Evolutionary conservation across 441 rosid genomes (phyloP).

Genomic region (Gossypium laxum): DNA sequence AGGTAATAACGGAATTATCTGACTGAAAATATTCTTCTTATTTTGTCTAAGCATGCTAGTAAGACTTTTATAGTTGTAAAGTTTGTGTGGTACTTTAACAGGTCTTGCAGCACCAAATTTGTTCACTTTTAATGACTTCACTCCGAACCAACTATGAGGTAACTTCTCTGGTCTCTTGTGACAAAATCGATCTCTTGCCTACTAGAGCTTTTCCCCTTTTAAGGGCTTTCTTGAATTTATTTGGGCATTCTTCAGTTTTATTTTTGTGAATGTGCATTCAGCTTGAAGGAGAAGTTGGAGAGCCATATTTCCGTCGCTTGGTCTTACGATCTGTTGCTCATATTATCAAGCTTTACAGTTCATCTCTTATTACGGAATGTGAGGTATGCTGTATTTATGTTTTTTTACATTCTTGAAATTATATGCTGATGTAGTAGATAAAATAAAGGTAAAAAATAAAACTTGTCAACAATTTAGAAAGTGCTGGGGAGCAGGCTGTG

Average conservation of each 20-base stretch:
- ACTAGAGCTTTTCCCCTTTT: background rate
- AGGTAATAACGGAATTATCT: slow-evolving; percentile 33
- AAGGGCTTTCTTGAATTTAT: slow-evolving; percentile 1
- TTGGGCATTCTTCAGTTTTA: background rate
- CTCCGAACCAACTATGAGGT: slow-evolving; percentile 94
- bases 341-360: slow-evolving; percentile 79
- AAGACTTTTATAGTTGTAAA: slow-evolving; percentile 26
- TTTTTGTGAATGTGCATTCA: slow-evolving; percentile 30
- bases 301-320: slow-evolving; percentile 89
- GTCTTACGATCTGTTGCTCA: slow-evolving; percentile 97
- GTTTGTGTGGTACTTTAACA: slow-evolving; percentile 34
- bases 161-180: slow-evolving; percentile 14
- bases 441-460: background rate
- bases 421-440: background rate
- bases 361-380: slow-evolving; percentile 84
- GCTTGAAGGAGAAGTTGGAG: slow-evolving; percentile 95
- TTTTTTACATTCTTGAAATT: background rate
- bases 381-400: slow-evolving; percentile 46
- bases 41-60: slow-evolving; percentile 21
- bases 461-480: background rate
- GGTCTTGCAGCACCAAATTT: slow-evolving; percentile 89
- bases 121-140: slow-evolving; percentile 95
- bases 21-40: slow-evolving; percentile 15
- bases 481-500: background rate
- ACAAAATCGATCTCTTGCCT: background rate